phyloP scores from a whole-genome alignment of 2,329 filamentous ascomycete species.

The Chaetomium strumarium region DNA sequence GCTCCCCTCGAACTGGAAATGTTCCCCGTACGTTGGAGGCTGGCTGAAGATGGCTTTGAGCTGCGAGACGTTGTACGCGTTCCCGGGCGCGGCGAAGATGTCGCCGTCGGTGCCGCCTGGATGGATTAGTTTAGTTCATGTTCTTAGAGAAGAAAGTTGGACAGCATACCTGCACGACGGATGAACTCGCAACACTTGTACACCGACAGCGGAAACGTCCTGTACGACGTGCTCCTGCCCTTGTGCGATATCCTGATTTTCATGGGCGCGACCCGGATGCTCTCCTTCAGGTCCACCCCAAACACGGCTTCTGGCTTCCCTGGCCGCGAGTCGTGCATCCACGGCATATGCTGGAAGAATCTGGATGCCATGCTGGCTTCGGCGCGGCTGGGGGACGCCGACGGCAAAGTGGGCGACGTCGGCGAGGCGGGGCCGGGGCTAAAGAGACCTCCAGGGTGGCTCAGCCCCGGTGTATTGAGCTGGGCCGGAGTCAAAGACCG shows the following conservation, averaged over 20 bases:
- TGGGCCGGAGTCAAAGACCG: slow-evolving; percentile 20
- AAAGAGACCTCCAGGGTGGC: neutral
- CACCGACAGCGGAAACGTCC: slow-evolving; percentile 20
- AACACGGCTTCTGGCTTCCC: slow-evolving; percentile 16
- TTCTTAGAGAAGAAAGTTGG: too few relatives aligned
- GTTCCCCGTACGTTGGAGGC: slow-evolving; percentile 18
- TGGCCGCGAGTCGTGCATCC: slow-evolving; percentile 7
- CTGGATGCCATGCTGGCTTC: neutral
- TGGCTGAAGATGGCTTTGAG: slow-evolving; percentile 21
- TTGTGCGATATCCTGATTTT: slow-evolving; percentile 25
- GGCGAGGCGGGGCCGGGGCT: neutral
- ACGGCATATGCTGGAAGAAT: slow-evolving; percentile 17
- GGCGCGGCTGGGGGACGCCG: neutral
- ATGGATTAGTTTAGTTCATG: neutral
- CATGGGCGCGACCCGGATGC: slow-evolving; percentile 20
- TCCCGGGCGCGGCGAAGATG: slow-evolving; percentile 20
- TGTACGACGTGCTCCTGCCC: slow-evolving; percentile 20
- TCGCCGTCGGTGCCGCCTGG: slow-evolving; percentile 13
- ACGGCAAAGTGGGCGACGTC: neutral
- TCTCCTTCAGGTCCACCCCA: slow-evolving; percentile 21
- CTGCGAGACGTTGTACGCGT: slow-evolving; percentile 18
- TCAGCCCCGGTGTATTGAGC: slow-evolving; percentile 3
- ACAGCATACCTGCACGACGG: slow-evolving; percentile 15
- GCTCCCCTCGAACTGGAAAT: slow-evolving; percentile 20
- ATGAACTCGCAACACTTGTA: slow-evolving; percentile 27